Conservation (phyloP, 305 asterid genomes). For the Fraxinus latifolia region DNA sequence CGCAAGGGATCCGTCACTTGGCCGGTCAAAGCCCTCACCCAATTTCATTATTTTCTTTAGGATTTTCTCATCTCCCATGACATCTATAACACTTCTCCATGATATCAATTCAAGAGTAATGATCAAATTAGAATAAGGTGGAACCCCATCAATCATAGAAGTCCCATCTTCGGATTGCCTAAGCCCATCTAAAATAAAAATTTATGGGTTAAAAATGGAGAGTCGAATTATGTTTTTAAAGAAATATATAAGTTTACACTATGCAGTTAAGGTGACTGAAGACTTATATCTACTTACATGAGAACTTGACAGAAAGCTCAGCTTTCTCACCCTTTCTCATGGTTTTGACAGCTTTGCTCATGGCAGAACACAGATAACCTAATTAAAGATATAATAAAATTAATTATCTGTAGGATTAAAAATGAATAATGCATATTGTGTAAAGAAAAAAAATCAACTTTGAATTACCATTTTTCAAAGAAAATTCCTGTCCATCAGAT, state of each 20-base stretch:
- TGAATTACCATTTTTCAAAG: slow-evolving; percentile 38
- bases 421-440: neutral
- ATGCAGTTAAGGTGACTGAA: neutral
- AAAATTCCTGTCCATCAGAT: slow-evolving; percentile 46
- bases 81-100: slow-evolving; percentile 49
- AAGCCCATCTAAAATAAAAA: slow-evolving; percentile 37
- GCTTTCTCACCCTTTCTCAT: slow-evolving; percentile 57
- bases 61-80: slow-evolving; percentile 44
- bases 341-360: slow-evolving; percentile 45
- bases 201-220: neutral
- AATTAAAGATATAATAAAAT: neutral
- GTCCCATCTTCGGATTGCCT: slow-evolving; percentile 15
- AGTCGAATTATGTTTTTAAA: neutral
- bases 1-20: slow-evolving; percentile 47
- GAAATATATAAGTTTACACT: neutral
- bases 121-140: slow-evolving; percentile 33
- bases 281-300: slow-evolving; percentile 32
- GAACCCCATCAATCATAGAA: slow-evolving; percentile 16
- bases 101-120: slow-evolving; percentile 49
- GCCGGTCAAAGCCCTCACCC: slow-evolving; percentile 53
- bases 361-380: slow-evolving; percentile 52
- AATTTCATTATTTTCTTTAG: slow-evolving; percentile 40
- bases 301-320: slow-evolving; percentile 43
- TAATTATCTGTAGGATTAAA: neutral
- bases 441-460: neutral